phyloP scores from a whole-genome alignment of 1,284 basidiomycete species.

The Erythrobasidium hasegawianum region DNA sequence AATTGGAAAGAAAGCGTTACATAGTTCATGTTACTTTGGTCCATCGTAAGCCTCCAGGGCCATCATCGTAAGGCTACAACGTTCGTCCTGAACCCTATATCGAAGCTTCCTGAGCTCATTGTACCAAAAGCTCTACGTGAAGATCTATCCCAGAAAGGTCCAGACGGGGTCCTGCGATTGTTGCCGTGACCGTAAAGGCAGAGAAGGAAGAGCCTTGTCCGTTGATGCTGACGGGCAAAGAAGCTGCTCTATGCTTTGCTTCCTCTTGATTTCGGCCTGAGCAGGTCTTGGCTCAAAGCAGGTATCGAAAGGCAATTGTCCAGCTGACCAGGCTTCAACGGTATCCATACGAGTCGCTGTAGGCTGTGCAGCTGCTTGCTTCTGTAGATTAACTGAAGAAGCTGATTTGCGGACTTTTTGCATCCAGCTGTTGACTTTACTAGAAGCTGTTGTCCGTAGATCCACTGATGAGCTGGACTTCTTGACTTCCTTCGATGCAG shows the following conservation, averaged over 20 bases:
- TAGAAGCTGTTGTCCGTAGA: neutral
- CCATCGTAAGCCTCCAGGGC: too few species aligned
- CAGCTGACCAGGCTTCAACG: neutral
- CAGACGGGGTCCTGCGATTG: neutral
- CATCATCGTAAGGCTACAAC: too few species aligned
- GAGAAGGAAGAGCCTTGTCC: neutral
- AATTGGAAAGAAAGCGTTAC: too few species aligned
- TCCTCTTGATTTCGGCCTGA: neutral
- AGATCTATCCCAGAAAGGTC: constrained; percentile 2
- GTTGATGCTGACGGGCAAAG: neutral
- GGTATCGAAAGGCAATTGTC: neutral
- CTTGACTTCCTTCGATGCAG: neutral
- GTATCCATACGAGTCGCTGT: neutral
- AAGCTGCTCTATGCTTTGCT: neutral
- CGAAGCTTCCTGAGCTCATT: neutral
- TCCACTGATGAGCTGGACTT: neutral
- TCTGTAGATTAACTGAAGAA: neutral
- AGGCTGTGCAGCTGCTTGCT: too few species aligned
- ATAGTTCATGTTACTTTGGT: too few species aligned
- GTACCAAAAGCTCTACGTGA: too few species aligned
- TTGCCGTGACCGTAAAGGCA: neutral
- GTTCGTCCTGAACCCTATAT: too few species aligned
- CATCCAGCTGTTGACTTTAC: constrained; percentile 12
- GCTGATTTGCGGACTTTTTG: neutral
- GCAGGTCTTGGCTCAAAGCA: constrained; percentile 5